These are phyloP conservation scores for Drechslerella coelobrocha DNA, from an alignment of 2,329 filamentous ascomycete species.

Conservation along the genomic window DNA sequence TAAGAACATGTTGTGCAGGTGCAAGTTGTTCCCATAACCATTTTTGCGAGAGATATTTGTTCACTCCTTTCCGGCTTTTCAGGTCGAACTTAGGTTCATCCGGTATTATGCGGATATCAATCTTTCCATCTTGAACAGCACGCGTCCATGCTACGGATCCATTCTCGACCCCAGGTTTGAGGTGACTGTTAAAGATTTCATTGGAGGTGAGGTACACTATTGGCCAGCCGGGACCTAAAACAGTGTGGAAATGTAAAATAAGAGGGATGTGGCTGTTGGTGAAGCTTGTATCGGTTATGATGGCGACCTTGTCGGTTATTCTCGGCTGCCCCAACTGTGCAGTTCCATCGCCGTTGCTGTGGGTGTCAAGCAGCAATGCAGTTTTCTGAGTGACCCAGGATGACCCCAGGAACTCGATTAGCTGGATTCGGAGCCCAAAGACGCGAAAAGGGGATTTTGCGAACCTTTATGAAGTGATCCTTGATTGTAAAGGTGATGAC, in stretches of 20 bases:
- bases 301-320: constrained; percentile 58
- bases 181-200: constrained; percentile 51
- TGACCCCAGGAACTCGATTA: no score
- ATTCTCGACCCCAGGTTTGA: constrained; percentile 55
- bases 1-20: constrained; percentile 57
- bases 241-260: constrained; percentile 59
- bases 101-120: constrained; percentile 59
- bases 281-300: constrained; percentile 58
- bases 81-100: constrained; percentile 57
- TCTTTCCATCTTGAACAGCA: constrained; percentile 56
- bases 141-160: constrained; percentile 56
- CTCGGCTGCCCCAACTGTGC: no score
- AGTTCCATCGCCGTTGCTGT: no score
- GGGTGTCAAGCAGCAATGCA: no score
- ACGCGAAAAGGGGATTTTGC: no score
- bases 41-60: constrained; percentile 57
- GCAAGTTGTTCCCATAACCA: constrained; percentile 59
- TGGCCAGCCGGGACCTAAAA: constrained; percentile 61
- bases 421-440: no score
- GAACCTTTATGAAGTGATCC: no score
- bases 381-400: no score
- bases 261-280: constrained; percentile 57
- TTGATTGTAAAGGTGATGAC: no score
- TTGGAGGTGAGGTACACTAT: constrained; percentile 60
- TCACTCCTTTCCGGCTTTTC: constrained; percentile 57